Evolutionary conservation across 2,329 filamentous ascomycete genomes (phyloP), one percentile per base, ranked within the genome.

Genomic region (Arthroderma uncinatum): DNA sequence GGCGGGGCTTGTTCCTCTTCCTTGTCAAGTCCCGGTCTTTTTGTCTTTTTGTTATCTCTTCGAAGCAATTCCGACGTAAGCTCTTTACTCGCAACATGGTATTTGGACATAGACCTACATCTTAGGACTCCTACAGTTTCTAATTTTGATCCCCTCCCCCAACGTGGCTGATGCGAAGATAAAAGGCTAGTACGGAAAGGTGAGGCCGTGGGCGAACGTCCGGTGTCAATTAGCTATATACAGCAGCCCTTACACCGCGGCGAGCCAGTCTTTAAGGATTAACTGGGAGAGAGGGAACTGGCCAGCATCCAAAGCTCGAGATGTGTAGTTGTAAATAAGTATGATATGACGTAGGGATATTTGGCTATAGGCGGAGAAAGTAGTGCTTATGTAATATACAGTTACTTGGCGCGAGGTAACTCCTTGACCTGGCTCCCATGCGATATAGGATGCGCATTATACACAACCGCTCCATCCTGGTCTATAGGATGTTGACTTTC

Each of bases 301-400:
- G 28, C 28, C 28, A 30, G 28, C 12, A 14, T 36, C 12, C 6
- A 36, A 3, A 36, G 12, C 34, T 36, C 9, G 34, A 36, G 8
- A 47, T 47, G 25, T 23, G 40, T 47, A 19, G 40, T n/a, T 47
- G 40, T 25, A 25, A 47, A 47, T 47, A 47, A 47, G 40, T 47
- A 19, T 47, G 40, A 47, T 47, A 47, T 47, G 40, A 47, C 40
- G 40, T 47, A 47, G 40, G 40, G 40, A 47, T 47, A 4, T 47
- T 25, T 14, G 21, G 8, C 25, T 47, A 47, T 25, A 23, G 40
- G 40, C 25, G 40, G 40, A 47, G 40, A n/a, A n/a, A n/a, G 10
- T 19, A 25, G 7, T 23, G 8, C 4, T 40, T 14, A 12, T 3
- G 28, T 30, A 30, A 30, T 30, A 3, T 7, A 30, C n/a, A n/a